These are phyloP conservation scores for Sanghuangporus baumii DNA, from an alignment of 1,284 basidiomycete genomes.

Conservation along the genomic window DNA sequence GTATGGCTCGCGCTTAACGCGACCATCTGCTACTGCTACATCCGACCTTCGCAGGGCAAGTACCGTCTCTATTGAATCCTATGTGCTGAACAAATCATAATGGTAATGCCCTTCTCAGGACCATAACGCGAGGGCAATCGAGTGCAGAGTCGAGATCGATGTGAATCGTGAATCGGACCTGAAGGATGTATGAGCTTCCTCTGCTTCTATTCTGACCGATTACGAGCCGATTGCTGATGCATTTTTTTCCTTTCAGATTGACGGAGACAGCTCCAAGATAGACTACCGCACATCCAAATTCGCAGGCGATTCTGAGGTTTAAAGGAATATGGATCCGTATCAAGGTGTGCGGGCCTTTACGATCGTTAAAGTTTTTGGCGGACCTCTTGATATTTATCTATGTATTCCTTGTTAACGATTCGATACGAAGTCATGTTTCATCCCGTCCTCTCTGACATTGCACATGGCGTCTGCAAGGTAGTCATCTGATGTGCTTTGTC, in stretches of 20 bases:
- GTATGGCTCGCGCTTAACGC: neutral
- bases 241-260: neutral
- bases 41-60: neutral
- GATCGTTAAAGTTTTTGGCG: too few relatives aligned
- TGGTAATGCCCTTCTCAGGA: neutral
- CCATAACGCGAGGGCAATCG: neutral
- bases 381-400: too few relatives aligned
- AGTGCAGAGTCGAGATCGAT: neutral
- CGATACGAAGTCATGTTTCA: too few relatives aligned
- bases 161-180: neutral
- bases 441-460: too few relatives aligned
- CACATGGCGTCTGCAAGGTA: too few relatives aligned
- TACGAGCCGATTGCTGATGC: neutral
- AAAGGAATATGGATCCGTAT: neutral
- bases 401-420: too few relatives aligned
- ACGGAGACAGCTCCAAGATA: neutral
- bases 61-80: too few relatives aligned
- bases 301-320: neutral
- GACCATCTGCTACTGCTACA: neutral
- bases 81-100: too few relatives aligned
- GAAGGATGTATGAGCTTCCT: neutral
- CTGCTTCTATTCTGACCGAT: neutral
- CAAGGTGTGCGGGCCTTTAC: too few relatives aligned
- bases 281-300: neutral
- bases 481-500: neutral